Evolutionary conservation across 352 stramenopile genomes (phyloP).

Genomic region (Pythium myriotylum): DNA sequence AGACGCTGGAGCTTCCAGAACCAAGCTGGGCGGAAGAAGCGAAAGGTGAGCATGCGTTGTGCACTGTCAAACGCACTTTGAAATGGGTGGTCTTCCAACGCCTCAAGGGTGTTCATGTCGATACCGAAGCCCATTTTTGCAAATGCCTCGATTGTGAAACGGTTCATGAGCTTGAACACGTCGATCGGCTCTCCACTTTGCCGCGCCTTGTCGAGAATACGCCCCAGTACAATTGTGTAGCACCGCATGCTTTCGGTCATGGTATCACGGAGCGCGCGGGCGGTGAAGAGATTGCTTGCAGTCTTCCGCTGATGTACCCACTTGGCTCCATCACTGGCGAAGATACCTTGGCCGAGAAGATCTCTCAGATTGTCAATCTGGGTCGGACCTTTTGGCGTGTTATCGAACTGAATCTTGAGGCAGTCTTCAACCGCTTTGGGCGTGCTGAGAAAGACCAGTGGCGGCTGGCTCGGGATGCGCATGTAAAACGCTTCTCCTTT

Average conservation of each 20-base stretch:
- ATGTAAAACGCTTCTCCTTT: slow-evolving; percentile 34
- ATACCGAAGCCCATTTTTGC: slow-evolving; percentile 46
- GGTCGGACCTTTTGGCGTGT: slow-evolving; percentile 19
- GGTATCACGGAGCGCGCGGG: not conserved
- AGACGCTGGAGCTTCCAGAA: slow-evolving; percentile 50
- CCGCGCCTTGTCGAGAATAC: slow-evolving; percentile 25
- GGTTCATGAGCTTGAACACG: slow-evolving; percentile 41
- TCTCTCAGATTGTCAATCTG: slow-evolving; percentile 13
- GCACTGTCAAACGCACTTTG: slow-evolving; percentile 43
- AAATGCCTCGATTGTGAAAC: slow-evolving; percentile 60
- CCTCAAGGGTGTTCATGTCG: slow-evolving; percentile 23
- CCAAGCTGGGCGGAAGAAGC: slow-evolving; percentile 39
- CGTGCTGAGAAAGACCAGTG: slow-evolving; percentile 25
- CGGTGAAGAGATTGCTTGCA: slow-evolving; percentile 43
- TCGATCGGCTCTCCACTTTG: slow-evolving; percentile 27
- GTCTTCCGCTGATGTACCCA: slow-evolving; percentile 58
- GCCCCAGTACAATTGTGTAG: slow-evolving; percentile 19
- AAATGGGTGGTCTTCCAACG: slow-evolving; percentile 29
- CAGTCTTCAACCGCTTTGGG: slow-evolving; percentile 21
- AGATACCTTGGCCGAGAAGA: slow-evolving; percentile 27
- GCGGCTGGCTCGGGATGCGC: slow-evolving; percentile 26
- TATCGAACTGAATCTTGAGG: slow-evolving; percentile 28
- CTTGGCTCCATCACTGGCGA: slow-evolving; percentile 16
- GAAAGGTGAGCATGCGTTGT: slow-evolving; percentile 30
- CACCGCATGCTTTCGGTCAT: slow-evolving; percentile 27